A percentile compares a stretch with the other conserved stretches of the same genome.
Evolutionary conservation across 1,139 yeast genomes (phyloP).

Genomic region (Nematodospora anomalae): DNA sequence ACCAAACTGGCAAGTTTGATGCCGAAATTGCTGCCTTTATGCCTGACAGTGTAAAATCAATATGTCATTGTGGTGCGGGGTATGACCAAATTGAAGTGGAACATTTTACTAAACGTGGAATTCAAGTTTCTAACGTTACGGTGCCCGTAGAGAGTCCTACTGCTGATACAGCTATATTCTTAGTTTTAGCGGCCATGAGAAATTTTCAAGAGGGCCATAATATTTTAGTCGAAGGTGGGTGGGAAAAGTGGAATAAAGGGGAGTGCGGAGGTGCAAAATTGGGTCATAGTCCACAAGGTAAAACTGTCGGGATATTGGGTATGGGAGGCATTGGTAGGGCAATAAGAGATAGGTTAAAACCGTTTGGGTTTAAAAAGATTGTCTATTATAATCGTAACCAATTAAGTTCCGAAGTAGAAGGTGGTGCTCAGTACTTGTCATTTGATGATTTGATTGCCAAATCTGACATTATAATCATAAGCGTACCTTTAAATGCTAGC

Average conservation of each 20-base stretch:
- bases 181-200: conserved; percentile 66
- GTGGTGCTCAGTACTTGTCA: conserved; percentile 54
- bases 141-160: conserved; percentile 75
- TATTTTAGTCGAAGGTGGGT: conserved; percentile 54
- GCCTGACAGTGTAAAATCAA: conserved; percentile 60
- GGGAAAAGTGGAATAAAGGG: conserved; percentile 41
- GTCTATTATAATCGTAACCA: conserved; percentile 61
- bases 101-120: conserved; percentile 47
- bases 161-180: conserved; percentile 74
- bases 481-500: conserved; percentile 58
- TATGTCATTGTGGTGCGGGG: conserved; percentile 90
- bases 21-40: conserved; percentile 61
- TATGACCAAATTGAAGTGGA: conserved; percentile 77
- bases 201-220: conserved; percentile 53
- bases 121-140: conserved; percentile 75
- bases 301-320: conserved; percentile 66
- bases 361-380: conserved; percentile 63
- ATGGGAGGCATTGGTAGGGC: conserved; percentile 80
- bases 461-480: conserved; percentile 61
- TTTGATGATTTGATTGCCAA: conserved; percentile 53
- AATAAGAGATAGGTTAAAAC: conserved; percentile 58
- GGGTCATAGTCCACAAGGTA: conserved; percentile 57
- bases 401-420: conserved; percentile 54
- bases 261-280: conserved; percentile 24
- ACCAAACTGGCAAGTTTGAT: conserved; percentile 72